A percentile compares a stretch with the other conserved stretches of the same genome.
Evolutionary conservation across 352 stramenopile species (phyloP).

Genomic region (Thalassiosira livingstoniorum): DNA sequence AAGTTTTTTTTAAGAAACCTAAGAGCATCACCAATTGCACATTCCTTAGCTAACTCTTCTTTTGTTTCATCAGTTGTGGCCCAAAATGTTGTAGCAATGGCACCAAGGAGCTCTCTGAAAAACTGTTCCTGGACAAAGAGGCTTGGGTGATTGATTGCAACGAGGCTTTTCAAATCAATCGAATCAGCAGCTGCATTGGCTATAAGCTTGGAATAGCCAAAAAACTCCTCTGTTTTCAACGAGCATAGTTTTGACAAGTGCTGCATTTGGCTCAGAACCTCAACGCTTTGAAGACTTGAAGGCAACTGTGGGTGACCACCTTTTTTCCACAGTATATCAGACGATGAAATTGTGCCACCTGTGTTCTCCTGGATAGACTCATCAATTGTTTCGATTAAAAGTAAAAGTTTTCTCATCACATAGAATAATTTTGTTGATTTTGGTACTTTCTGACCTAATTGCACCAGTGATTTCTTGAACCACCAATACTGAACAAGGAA

Average conservation of each 20-base stretch:
- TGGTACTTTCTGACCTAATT: constrained; percentile 33
- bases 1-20: constrained; percentile 61
- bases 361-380: constrained; percentile 66
- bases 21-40: constrained; percentile 34
- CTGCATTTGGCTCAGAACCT: constrained; percentile 64
- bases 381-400: constrained; percentile 73
- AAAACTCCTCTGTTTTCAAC: constrained; percentile 57
- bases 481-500: constrained; percentile 85
- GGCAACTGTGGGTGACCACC: constrained; percentile 88
- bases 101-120: constrained; percentile 81
- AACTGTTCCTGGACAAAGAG: constrained; percentile 76
- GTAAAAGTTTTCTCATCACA: constrained; percentile 55
- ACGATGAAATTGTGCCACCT: constrained; percentile 61
- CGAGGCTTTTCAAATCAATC: constrained; percentile 71
- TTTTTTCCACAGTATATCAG: constrained; percentile 93
- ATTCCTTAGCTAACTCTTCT: constrained; percentile 40
- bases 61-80: constrained; percentile 80
- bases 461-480: constrained; percentile 73
- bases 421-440: constrained; percentile 2
- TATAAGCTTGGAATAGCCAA: constrained; percentile 62
- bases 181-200: constrained; percentile 37
- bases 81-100: constrained; percentile 85
- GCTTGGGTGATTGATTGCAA: constrained; percentile 69
- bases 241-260: constrained; percentile 55
- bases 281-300: constrained; percentile 68